phyloP scores from a whole-genome alignment of 2,329 filamentous ascomycete species.

The Neophaeococcomyces mojaviensis region DNA sequence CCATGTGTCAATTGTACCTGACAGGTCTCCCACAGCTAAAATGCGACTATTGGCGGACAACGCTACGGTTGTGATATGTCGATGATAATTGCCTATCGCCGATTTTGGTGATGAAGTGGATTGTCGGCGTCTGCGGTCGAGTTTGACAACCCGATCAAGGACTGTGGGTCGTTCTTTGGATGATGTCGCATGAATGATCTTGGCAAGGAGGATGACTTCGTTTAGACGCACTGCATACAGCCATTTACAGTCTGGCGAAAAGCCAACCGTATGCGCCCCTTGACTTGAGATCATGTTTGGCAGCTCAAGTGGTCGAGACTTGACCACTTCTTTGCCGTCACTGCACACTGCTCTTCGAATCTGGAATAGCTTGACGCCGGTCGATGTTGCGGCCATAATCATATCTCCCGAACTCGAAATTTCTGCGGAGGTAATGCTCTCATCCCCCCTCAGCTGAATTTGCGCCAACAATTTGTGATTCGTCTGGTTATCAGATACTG shows the following conservation, averaged over 20 bases:
- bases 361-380: constrained; percentile 70
- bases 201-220: constrained; percentile 49
- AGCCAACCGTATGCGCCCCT: constrained; percentile 59
- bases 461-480: constrained; percentile 18
- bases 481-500: neutral
- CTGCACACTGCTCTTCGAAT: constrained; percentile 32
- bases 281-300: constrained; percentile 48
- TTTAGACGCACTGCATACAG: constrained; percentile 50
- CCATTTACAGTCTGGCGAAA: constrained; percentile 43
- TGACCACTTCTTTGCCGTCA: constrained; percentile 7
- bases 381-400: constrained; percentile 67
- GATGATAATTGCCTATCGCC: constrained; percentile 59
- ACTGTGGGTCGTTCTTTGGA: constrained; percentile 36
- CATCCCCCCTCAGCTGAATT: constrained; percentile 52
- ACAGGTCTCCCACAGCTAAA: constrained; percentile 70
- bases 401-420: constrained; percentile 66
- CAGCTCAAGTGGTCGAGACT: constrained; percentile 62
- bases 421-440: constrained; percentile 69
- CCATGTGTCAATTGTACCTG: constrained; percentile 84
- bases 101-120: constrained; percentile 30
- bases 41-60: constrained; percentile 78
- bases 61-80: constrained; percentile 62
- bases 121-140: constrained; percentile 38
- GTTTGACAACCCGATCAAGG: constrained; percentile 37
- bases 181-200: constrained; percentile 36